phyloP scores from a whole-genome alignment of 2,329 filamentous ascomycete species.

The Neonectria coccinea region DNA sequence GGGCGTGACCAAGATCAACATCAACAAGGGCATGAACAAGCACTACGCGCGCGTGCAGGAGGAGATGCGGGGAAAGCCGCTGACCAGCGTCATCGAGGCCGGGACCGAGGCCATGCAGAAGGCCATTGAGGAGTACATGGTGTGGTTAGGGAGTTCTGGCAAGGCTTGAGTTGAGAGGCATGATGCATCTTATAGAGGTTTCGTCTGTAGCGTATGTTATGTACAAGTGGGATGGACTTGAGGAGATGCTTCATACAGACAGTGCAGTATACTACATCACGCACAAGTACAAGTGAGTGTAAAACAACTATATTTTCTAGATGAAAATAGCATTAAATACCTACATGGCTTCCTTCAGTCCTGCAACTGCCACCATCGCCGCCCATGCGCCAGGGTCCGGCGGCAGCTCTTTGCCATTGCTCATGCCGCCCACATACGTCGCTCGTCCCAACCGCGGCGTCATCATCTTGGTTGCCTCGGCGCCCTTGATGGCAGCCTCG shows the following conservation, averaged over 20 bases:
- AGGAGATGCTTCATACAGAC: no score
- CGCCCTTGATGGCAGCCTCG: constrained; percentile 68
- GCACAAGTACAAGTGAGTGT: neutral
- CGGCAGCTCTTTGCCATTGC: constrained; percentile 63
- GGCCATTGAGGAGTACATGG: constrained; percentile 61
- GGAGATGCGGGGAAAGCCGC: constrained; percentile 59
- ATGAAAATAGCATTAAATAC: neutral
- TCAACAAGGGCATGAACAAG: constrained; percentile 65
- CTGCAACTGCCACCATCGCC: constrained; percentile 65
- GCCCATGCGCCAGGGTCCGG: constrained; percentile 79
- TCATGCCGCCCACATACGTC: constrained; percentile 71
- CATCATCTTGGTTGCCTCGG: constrained; percentile 73
- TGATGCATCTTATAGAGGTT: no score
- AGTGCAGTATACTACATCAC: neutral
- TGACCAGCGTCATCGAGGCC: constrained; percentile 61
- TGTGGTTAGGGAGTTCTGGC: constrained; percentile 58
- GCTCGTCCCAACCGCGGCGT: constrained; percentile 74
- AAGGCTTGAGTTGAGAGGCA: constrained; percentile 50
- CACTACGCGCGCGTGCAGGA: constrained; percentile 58
- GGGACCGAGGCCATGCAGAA: constrained; percentile 61
- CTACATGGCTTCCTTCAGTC: constrained; percentile 20
- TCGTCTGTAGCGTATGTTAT: no score
- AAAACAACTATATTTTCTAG: neutral
- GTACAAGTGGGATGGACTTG: neutral
- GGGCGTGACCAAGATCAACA: constrained; percentile 63